Conservation (phyloP, 2,329 filamentous ascomycete genomes). For the Knoxdaviesia proteae region DNA sequence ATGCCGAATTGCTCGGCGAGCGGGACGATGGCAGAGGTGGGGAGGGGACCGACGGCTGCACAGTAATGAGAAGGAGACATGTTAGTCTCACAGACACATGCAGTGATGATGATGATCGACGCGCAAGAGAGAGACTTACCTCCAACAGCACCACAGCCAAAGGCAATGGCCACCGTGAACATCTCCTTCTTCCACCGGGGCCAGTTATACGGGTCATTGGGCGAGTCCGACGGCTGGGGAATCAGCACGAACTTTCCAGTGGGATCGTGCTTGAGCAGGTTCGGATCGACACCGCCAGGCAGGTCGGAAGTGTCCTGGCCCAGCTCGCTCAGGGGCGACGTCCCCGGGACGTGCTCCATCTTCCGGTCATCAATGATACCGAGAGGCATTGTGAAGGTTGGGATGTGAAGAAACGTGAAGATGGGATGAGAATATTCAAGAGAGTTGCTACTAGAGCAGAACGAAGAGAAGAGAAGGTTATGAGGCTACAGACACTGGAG, state of each 20-base stretch:
- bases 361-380: constrained; percentile 9
- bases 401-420: too few species aligned
- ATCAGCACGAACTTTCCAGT: constrained; percentile 18
- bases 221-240: constrained; percentile 24
- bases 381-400: constrained; percentile 7
- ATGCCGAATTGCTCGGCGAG: constrained; percentile 13
- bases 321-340: constrained; percentile 9
- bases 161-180: constrained; percentile 17
- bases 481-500: too few species aligned
- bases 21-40: constrained; percentile 15
- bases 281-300: constrained; percentile 4
- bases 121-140: constrained; percentile 9
- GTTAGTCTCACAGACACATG: neutral
- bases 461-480: too few species aligned
- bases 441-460: too few species aligned
- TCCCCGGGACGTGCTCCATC: constrained; percentile 10
- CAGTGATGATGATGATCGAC: neutral
- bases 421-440: too few species aligned
- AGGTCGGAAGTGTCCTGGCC: constrained; percentile 4
- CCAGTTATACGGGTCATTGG: constrained; percentile 27
- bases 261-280: constrained; percentile 10
- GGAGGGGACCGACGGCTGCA: constrained; percentile 16
- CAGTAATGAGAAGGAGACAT: constrained; percentile 1
- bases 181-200: constrained; percentile 13
- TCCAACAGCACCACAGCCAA: constrained; percentile 18